phyloP scores from a whole-genome alignment of 495 filamentous ascomycete genomes.

The Aspergillus kassunensis region DNA sequence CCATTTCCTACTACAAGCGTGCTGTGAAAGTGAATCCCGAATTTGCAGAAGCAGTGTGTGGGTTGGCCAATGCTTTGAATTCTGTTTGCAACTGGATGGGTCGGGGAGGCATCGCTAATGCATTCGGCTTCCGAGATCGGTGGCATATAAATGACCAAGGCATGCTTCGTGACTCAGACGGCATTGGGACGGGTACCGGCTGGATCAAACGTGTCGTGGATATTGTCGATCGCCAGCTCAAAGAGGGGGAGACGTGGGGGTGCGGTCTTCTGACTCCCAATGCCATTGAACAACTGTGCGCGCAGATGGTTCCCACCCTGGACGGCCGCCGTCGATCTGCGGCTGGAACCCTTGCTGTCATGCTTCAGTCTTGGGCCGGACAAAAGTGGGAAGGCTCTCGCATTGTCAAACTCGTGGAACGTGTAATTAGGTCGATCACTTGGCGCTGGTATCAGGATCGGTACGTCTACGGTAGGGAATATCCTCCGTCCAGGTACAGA shows the following conservation, averaged over 20 bases:
- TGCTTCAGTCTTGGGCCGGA: constrained; percentile 67
- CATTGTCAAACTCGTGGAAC: constrained; percentile 80
- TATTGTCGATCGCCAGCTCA: constrained; percentile 87
- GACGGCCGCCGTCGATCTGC: constrained; percentile 26
- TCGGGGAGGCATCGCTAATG: constrained; percentile 75
- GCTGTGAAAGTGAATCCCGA: constrained; percentile 89
- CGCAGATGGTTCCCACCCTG: constrained; percentile 39
- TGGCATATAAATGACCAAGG: constrained; percentile 93
- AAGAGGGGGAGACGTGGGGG: constrained; percentile 86
- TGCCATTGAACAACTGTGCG: constrained; percentile 48
- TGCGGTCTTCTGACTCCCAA: constrained; percentile 60
- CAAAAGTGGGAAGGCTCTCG: constrained; percentile 85
- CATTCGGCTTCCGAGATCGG: constrained; percentile 70
- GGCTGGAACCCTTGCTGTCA: constrained; percentile 31
- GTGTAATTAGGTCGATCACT: constrained; percentile 68
- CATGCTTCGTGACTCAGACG: constrained; percentile 72
- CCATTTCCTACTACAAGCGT: constrained; percentile 85
- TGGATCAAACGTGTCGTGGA: constrained; percentile 96
- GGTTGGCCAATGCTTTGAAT: constrained; percentile 91
- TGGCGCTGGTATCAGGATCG: constrained; percentile 89
- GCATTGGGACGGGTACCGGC: constrained; percentile 57
- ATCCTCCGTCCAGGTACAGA: constrained; percentile 57
- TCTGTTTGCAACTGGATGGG: constrained; percentile 96
- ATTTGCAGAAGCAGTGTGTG: constrained; percentile 96
- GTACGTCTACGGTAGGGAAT: constrained; percentile 59